These are phyloP conservation scores for Physocladia obscura DNA, from an alignment of 192 early-diverging fungal genomes.

Conservation along the genomic window DNA sequence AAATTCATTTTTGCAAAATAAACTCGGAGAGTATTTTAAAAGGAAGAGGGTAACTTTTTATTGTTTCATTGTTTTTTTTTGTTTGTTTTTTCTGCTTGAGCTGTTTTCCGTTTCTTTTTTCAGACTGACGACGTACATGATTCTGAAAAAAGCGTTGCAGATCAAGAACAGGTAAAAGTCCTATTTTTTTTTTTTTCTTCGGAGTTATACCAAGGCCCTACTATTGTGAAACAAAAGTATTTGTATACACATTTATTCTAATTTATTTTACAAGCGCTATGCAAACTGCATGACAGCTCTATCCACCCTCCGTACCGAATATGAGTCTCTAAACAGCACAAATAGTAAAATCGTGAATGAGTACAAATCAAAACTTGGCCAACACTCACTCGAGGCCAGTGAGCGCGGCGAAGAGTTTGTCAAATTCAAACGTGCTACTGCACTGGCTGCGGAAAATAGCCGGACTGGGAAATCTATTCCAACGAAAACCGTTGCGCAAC, in stretches of 20 bases:
- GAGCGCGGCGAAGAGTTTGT: conserved; percentile 48
- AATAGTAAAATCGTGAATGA: conserved; percentile 43
- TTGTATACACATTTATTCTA: no score
- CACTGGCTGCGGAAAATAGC: conserved; percentile 51
- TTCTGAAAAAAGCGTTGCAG: conserved; percentile 48
- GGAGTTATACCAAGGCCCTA: no score
- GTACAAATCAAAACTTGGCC: conserved; percentile 47
- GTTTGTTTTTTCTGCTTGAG: neutral
- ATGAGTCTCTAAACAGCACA: conserved; percentile 34
- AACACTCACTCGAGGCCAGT: conserved; percentile 42
- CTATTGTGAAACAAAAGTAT: no score
- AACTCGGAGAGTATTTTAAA: conserved; percentile 55
- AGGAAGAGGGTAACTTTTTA: conserved; percentile 47
- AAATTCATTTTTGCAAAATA: conserved; percentile 53
- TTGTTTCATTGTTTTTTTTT: neutral
- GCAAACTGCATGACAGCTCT: conserved; percentile 43
- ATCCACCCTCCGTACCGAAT: conserved; percentile 34
- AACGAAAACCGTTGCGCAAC: conserved; percentile 46
- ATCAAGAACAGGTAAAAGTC: no score
- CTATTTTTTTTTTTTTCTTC: no score
- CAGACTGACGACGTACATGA: conserved; percentile 56
- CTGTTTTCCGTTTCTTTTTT: neutral
- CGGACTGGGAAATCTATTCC: conserved; percentile 53
- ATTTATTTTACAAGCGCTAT: conserved; percentile 56
- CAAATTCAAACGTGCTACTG: conserved; percentile 47